phyloP scores from a whole-genome alignment of 768 basidiomycete genomes.

The Termitomyces sp. region DNA sequence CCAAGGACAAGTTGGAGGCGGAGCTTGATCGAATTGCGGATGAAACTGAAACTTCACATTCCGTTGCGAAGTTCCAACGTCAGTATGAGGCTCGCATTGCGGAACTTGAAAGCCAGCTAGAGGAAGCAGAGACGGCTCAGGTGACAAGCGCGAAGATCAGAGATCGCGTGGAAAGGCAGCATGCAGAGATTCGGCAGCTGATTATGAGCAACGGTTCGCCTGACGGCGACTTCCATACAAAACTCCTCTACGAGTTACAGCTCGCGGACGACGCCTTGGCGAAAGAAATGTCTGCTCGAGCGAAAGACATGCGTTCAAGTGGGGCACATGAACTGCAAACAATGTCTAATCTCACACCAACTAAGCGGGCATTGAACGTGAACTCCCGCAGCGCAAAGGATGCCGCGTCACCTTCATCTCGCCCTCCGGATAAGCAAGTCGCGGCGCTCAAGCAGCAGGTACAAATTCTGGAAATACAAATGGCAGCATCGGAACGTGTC shows the following conservation, averaged over 20 bases:
- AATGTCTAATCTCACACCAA: conserved; percentile 47
- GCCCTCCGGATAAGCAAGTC: conserved; percentile 47
- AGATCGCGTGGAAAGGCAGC: conserved; percentile 64
- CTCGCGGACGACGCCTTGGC: conserved; percentile 56
- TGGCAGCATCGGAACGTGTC: conserved; percentile 66
- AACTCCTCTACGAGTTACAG: conserved; percentile 63
- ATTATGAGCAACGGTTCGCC: conserved; percentile 55
- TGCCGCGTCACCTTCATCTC: conserved; percentile 29
- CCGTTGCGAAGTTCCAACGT: conserved; percentile 58
- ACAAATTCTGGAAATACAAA: conserved; percentile 64
- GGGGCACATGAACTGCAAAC: conserved; percentile 35
- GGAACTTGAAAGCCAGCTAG: conserved; percentile 60
- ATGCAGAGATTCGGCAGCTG: conserved; percentile 69
- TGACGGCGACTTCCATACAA: conserved; percentile 61
- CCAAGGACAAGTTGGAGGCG: conserved; percentile 63
- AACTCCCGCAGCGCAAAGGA: conserved; percentile 30
- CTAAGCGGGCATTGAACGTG: conserved; percentile 37
- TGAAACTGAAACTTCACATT: conserved; percentile 50
- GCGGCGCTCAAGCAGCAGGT: conserved; percentile 60
- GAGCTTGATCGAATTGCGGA: conserved; percentile 68
- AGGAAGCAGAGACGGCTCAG: conserved; percentile 52
- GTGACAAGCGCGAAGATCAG: conserved; percentile 53
- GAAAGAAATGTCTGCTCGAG: conserved; percentile 45
- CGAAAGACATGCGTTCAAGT: conserved; percentile 32
- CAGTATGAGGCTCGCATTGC: conserved; percentile 64